A percentile compares a stretch with the other conserved stretches of the same genome.
These are phyloP conservation scores for Asterophora lycoperdoides DNA, from an alignment of 768 basidiomycete species.

Conservation along the genomic window DNA sequence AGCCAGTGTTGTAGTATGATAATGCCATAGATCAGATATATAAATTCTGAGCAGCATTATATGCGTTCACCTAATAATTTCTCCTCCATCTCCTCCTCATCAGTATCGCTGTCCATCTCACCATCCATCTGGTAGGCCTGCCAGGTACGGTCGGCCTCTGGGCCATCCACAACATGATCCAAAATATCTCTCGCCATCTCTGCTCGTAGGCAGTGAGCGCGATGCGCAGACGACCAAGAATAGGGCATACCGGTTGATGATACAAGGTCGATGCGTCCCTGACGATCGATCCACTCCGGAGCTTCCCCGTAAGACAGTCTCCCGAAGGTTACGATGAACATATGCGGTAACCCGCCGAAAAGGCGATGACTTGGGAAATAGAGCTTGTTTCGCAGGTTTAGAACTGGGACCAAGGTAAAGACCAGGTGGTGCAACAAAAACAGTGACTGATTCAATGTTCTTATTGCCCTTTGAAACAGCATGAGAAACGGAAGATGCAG, in stretches of 20 bases:
- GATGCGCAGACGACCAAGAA: slow-evolving; percentile 1
- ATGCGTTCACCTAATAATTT: slow-evolving; percentile 31
- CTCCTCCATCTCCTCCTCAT: slow-evolving; percentile 60
- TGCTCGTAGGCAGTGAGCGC: slow-evolving; percentile 20
- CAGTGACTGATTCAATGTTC: slow-evolving; percentile 47
- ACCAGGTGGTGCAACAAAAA: slow-evolving; percentile 64
- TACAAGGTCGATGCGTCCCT: slow-evolving; percentile 38
- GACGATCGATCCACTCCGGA: slow-evolving; percentile 52
- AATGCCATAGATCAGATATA: neutral
- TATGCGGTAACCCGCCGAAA: slow-evolving; percentile 61
- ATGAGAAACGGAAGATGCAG: neutral
- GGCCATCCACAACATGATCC: slow-evolving; percentile 67
- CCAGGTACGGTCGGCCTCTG: slow-evolving; percentile 65
- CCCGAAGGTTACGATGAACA: slow-evolving; percentile 75
- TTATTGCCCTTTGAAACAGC: slow-evolving; percentile 40
- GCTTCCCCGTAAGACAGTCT: slow-evolving; percentile 67
- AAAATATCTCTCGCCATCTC: slow-evolving; percentile 58
- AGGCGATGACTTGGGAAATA: slow-evolving; percentile 47
- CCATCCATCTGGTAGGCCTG: slow-evolving; percentile 49
- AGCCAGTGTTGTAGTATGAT: too few species aligned
- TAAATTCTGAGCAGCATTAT: slow-evolving; percentile 1
- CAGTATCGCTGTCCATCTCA: slow-evolving; percentile 39
- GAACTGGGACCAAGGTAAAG: slow-evolving; percentile 39
- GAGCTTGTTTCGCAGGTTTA: slow-evolving; percentile 57
- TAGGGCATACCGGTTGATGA: slow-evolving; percentile 42